These are phyloP conservation scores for Lumnitzera littorea DNA, from an alignment of 345 rosid species.

Conservation along the genomic window DNA sequence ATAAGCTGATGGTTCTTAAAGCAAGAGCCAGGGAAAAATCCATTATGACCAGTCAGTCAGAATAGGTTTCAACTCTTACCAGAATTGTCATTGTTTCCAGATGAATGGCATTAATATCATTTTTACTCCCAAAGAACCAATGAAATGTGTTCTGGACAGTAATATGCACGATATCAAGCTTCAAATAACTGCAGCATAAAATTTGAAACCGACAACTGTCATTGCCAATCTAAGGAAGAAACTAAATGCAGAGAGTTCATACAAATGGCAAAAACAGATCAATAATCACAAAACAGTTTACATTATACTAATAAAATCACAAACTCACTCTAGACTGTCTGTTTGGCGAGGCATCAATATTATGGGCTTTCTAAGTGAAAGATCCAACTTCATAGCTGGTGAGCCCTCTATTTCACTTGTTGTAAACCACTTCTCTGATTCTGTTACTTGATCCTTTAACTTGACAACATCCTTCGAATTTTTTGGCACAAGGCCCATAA, in stretches of 20 bases:
- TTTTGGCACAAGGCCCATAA: slow-evolving; percentile 83
- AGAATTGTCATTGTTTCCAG: slow-evolving; percentile 66
- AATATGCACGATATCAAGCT: slow-evolving; percentile 93
- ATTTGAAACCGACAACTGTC: slow-evolving; percentile 9
- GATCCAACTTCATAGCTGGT: slow-evolving; percentile 85
- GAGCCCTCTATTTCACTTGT: slow-evolving; percentile 90
- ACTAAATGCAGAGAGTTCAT: not conserved
- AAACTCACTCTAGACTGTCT: slow-evolving; percentile 81
- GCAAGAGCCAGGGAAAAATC: not conserved
- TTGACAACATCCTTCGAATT: slow-evolving; percentile 59
- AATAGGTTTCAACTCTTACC: slow-evolving; percentile 38
- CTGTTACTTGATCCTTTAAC: slow-evolving; percentile 75
- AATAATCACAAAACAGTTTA: too few species aligned
- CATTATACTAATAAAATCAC: slow-evolving; percentile 9
- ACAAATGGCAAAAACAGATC: not conserved
- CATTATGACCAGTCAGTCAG: not conserved
- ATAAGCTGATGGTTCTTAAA: too few species aligned
- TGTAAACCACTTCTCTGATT: slow-evolving; percentile 86
- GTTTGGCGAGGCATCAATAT: slow-evolving; percentile 94
- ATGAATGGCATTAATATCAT: slow-evolving; percentile 75
- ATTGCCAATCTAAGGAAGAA: not conserved
- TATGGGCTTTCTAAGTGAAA: slow-evolving; percentile 85
- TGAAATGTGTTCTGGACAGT: slow-evolving; percentile 76
- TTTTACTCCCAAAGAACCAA: slow-evolving; percentile 74
- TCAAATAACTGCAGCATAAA: slow-evolving; percentile 63